Base-by-base conservation (phyloP, 805 yeast genomes). In the Saccharomyces paradoxus region DNA sequence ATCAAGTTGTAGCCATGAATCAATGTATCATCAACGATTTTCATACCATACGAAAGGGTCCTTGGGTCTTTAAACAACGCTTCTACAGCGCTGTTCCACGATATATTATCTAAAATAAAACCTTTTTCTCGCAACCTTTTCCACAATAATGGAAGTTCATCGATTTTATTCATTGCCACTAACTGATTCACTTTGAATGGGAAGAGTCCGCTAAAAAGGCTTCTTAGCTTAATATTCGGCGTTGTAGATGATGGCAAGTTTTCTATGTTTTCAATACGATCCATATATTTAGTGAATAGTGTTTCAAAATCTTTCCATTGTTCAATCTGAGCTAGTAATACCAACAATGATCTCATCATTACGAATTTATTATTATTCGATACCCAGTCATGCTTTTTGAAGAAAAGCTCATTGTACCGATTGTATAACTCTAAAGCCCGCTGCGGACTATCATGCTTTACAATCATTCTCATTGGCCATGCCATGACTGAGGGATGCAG, bases 1-100 rank as follows among this genome's bases (percentile, higher is more conserved):
- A 56, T 69, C 60, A 62, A 58, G 41, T 65, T 68, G 48, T 57
- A 68, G 6, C 78, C 78, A 55, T 73, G 74, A 50, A 74, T 69
- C n/a, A 74, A 56, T 31, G 59, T 67, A 7, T 59, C 59, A 51
- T 74, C 70, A 22, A 67, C 62, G 12, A 69, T 52, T 7, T 57
- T 55, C 52, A 74, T 30, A 2, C 70, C 75, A 24, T 56, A 47
- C 21, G 65, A 63, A 17, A 74, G 60, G 0, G 74, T 72, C 4
- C 58, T 44, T 5, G 56, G 48, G 46, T 69, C 62, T 13, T 57
- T 55, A 9, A 71, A 53, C 54, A 74, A 51, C 22, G 63, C 63
- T 24, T 58, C 52, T 2, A 68, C 60, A 10, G 67, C 62, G 56
- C 67, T 64, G 50, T 74, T 73, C 66, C 72, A 60, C 0, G 67